Evolutionary conservation across 2,329 filamentous ascomycete species (phyloP), one percentile per base, ranked within the genome.

Genomic region (Aureobasidium subglaciale): DNA sequence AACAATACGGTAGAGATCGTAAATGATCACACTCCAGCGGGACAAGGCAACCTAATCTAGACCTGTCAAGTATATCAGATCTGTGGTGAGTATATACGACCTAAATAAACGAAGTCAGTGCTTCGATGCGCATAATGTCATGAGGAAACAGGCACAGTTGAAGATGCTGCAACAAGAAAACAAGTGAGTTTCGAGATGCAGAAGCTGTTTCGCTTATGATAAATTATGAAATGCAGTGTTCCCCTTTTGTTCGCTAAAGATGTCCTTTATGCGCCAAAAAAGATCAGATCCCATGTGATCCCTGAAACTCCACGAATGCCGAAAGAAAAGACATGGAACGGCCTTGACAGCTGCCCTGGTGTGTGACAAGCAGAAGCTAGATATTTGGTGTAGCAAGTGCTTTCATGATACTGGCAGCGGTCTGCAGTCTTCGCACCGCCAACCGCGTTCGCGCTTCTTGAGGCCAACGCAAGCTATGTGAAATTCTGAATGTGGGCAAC

Each of bases 401-500:
- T 24, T 34, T n/a, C 7, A 9, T 35, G 8, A 48, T 13, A 10
- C 20, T n/a, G n/a, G 15, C 15, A 4, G 11, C 11, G 38, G 13
- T 40, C 34, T 45, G 49, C 63, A 65, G 13, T 60, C 58, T 13
- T 29, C 56, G 42, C 63, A 65, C 16, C 48, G 55, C 63, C 63
- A 65, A 4, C 49, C 55, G 15, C 34, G 29, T 29, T 30, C 27
- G 18, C 59, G 54, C 15, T 38, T 43, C 9, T 43, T 37, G 10
- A 65, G 49, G 4, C 62, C 63, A 3, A 66, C 60, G 40, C 64
- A 67, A 16, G 32, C 25, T 37, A 65, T 58, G 45, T 67, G 64
- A 48, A 63, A 67, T 22, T 57, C 52, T 5, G 56, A 48, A 9
- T 55, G 57, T 8, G 40, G 37, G 57, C 63, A 65, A 13, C 40